Conservation (phyloP, 2,329 filamentous ascomycete species). For the Arthrobotrys conoides region DNA sequence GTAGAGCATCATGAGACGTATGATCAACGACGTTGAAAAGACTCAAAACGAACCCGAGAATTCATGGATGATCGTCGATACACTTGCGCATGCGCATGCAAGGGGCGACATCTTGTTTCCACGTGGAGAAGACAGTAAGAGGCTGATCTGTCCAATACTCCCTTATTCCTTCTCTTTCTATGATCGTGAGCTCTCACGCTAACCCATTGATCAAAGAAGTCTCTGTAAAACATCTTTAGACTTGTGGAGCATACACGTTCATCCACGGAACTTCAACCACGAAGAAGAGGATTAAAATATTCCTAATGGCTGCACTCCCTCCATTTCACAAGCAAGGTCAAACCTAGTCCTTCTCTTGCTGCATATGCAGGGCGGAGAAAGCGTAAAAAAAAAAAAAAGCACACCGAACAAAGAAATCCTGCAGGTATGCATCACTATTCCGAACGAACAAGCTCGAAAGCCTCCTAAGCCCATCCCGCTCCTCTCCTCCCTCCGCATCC, state of each 20-base stretch:
- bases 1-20: conserved; percentile 1
- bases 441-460: conserved; percentile 5
- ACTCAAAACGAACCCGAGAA: neutral
- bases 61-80: neutral
- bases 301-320: conserved; percentile 5
- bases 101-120: neutral
- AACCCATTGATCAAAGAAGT: neutral
- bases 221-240: no score
- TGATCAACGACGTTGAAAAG: conserved; percentile 17
- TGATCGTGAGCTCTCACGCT: conserved; percentile 5
- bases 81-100: no score
- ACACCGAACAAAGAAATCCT: conserved; percentile 17
- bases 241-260: no score
- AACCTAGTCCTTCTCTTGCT: conserved; percentile 15
- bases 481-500: conserved; percentile 3
- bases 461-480: conserved; percentile 16
- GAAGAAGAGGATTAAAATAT: neutral
- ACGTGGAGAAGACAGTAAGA: neutral
- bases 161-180: neutral
- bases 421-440: conserved; percentile 14
- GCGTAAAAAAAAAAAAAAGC: neutral
- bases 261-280: conserved; percentile 10
- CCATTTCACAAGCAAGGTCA: conserved; percentile 18
- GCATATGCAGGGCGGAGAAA: conserved; percentile 23
- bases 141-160: conserved; percentile 5